phyloP scores from a whole-genome alignment of 345 rosid genomes.

The Camelina sativa region DNA sequence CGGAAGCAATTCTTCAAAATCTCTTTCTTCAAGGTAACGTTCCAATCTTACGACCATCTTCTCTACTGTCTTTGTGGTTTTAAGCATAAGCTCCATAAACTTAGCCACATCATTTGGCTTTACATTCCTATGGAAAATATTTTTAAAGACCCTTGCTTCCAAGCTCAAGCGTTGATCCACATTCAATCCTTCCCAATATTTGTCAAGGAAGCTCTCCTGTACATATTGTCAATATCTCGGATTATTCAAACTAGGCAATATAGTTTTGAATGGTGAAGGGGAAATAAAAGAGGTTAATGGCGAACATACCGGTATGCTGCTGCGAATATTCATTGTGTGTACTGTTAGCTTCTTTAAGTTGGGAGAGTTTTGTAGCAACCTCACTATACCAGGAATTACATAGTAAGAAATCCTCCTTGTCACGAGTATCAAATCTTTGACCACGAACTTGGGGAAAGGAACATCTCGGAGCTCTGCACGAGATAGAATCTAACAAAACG shows the following conservation, averaged over 20 bases:
- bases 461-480: background rate
- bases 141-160: no score
- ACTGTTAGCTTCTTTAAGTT: slow-evolving; percentile 29
- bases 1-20: slow-evolving; percentile 11
- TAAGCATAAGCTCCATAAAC: slow-evolving; percentile 14
- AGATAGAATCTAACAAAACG: slow-evolving; percentile 15
- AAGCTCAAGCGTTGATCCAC: no score
- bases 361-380: slow-evolving; percentile 23
- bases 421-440: slow-evolving; percentile 10
- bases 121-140: no score
- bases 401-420: slow-evolving; percentile 21
- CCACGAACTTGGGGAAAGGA: slow-evolving; percentile 9
- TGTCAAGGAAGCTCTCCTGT: no score
- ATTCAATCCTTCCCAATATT: no score
- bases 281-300: background rate
- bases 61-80: slow-evolving; percentile 10
- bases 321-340: background rate
- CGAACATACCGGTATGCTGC: background rate
- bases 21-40: background rate
- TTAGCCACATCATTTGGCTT: slow-evolving; percentile 1
- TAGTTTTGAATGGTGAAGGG: background rate
- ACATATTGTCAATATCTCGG: no score
- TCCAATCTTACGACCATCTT: slow-evolving; percentile 1
- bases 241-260: no score
- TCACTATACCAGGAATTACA: slow-evolving; percentile 29